These are phyloP conservation scores for Penicillium verrucosum DNA, from an alignment of 2,329 filamentous ascomycete species.

Conservation along the genomic window DNA sequence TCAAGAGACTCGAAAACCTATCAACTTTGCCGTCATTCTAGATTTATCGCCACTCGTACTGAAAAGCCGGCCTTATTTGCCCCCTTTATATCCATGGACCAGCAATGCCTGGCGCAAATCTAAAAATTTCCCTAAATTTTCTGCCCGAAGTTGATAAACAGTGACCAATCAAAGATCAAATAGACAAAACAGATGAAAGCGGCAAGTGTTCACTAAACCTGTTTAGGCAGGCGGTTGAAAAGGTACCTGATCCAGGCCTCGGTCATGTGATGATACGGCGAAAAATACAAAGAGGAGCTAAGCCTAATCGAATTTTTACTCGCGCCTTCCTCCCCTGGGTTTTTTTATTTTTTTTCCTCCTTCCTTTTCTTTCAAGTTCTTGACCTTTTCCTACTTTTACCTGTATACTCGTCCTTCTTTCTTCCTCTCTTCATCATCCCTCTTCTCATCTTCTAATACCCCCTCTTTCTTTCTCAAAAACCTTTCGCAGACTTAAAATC, in stretches of 20 bases:
- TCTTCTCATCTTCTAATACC: conserved; percentile 4
- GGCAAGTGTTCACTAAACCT: background rate
- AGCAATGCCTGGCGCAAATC: background rate
- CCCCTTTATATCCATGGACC: conserved; percentile 1
- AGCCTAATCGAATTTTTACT: conserved; percentile 24
- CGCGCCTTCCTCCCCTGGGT: conserved; percentile 24
- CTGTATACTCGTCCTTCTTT: conserved; percentile 12
- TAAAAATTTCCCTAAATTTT: background rate
- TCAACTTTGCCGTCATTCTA: background rate
- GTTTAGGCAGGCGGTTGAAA: conserved; percentile 2
- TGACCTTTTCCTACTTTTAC: conserved; percentile 27
- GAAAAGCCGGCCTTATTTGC: background rate
- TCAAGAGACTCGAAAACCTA: background rate
- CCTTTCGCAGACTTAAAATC: conserved; percentile 37
- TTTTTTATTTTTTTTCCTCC: conserved; percentile 25
- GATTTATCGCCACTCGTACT: background rate
- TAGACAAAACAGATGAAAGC: background rate
- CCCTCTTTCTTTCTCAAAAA: background rate
- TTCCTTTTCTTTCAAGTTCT: conserved; percentile 14
- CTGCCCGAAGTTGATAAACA: background rate
- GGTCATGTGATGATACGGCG: conserved; percentile 1
- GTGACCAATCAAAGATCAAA: background rate
- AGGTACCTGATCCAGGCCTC: background rate
- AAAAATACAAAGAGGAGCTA: conserved; percentile 20
- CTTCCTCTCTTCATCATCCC: conserved; percentile 1